Percentiles rank a stretch among this genome's conserved stretches.
phyloP scores from a whole-genome alignment of 2,329 filamentous ascomycete genomes.

The Cercospora berteroae region DNA sequence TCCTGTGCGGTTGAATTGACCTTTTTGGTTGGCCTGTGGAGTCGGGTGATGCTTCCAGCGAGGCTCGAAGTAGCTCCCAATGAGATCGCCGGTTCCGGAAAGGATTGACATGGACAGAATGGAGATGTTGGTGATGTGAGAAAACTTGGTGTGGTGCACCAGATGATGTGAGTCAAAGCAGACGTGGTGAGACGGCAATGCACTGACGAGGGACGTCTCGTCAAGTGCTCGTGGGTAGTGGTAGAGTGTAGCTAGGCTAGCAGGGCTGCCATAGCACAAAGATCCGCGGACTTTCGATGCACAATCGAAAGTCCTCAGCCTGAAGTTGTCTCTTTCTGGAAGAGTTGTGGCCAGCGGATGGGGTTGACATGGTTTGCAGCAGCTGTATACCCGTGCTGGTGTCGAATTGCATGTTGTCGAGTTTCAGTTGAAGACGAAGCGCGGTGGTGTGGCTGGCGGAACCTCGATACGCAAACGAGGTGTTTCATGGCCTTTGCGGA shows the following conservation, averaged over 20 bases:
- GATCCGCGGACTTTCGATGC: background rate
- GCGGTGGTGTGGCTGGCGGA: background rate
- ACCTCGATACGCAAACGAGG: background rate
- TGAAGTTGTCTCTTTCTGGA: background rate
- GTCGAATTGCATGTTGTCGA: background rate
- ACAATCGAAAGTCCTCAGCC: background rate
- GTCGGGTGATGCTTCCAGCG: background rate
- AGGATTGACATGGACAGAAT: background rate
- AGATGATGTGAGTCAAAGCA: background rate
- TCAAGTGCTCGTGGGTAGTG: background rate
- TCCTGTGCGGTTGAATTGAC: background rate
- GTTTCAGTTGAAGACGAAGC: background rate
- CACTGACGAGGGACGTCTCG: background rate
- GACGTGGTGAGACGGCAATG: background rate
- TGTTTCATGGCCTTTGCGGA: background rate
- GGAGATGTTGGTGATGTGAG: background rate
- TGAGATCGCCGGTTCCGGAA: background rate
- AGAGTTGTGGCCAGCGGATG: background rate
- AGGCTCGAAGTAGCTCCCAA: background rate
- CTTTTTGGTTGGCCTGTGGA: background rate
- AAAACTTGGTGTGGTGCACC: background rate
- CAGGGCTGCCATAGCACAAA: background rate
- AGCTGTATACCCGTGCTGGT: background rate
- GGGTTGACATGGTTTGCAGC: background rate
- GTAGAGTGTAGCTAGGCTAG: background rate